Conservation (phyloP, 306 rosid species). For the Lotus japonicus region DNA sequence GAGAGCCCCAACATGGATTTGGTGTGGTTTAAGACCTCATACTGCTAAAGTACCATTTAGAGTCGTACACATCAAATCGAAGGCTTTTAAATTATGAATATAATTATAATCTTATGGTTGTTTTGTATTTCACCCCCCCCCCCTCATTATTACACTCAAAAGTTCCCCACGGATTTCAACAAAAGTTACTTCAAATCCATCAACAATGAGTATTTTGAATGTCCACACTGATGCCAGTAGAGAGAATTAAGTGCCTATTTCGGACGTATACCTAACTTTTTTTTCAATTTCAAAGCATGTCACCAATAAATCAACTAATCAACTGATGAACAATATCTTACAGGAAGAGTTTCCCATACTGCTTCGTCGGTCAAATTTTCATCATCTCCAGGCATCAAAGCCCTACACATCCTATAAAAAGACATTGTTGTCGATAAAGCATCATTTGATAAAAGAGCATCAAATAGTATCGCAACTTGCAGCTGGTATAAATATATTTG, state of each 20-base stretch:
- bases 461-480: background rate
- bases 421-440: conserved; percentile 17
- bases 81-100: background rate
- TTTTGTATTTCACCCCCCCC: too few species aligned
- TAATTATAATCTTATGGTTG: background rate
- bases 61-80: too few species aligned
- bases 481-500: background rate
- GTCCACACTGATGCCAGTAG: background rate
- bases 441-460: background rate
- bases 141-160: background rate
- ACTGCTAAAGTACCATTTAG: too few species aligned
- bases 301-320: conserved; percentile 16
- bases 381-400: conserved; percentile 92
- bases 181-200: background rate
- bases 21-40: background rate
- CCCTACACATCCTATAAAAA: conserved; percentile 78
- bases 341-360: conserved; percentile 98
- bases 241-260: background rate
- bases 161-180: background rate
- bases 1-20: too few species aligned
- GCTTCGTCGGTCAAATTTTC: conserved; percentile 81
- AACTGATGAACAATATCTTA: conserved; percentile 42
- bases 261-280: background rate
- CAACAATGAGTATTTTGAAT: background rate
- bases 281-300: background rate